Percentiles rank a stretch among this genome's conserved stretches.
Conservation (phyloP, 805 yeast genomes). For the Candida silvatica region DNA sequence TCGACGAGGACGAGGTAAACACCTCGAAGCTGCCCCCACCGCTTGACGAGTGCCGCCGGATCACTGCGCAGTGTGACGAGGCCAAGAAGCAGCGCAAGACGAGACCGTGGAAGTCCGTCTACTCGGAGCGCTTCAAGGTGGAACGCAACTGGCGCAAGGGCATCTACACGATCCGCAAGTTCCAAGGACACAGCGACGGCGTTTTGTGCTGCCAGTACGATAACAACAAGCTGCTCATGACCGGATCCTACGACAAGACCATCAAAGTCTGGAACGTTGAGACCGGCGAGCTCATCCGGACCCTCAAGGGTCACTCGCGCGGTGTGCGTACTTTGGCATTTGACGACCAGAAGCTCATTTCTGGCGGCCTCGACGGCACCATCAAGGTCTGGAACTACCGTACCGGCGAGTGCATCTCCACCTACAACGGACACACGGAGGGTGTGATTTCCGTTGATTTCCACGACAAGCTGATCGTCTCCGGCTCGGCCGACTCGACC, state of each 20-base stretch:
- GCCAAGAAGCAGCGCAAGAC: conserved; percentile 29
- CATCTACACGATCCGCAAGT: conserved; percentile 49
- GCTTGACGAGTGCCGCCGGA: conserved; percentile 10
- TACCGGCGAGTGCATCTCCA: conserved; percentile 89
- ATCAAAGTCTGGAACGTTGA: conserved; percentile 90
- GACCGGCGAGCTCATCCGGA: conserved; percentile 63
- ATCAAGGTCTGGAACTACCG: conserved; percentile 94
- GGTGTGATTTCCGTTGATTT: conserved; percentile 83
- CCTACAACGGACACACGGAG: conserved; percentile 88
- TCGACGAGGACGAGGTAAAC: conserved; percentile 12
- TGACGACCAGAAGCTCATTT: conserved; percentile 81
- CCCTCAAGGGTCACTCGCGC: conserved; percentile 81
- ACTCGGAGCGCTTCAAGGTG: conserved; percentile 81
- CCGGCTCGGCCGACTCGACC: conserved; percentile 89
- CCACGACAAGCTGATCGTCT: conserved; percentile 69
- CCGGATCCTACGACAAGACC: conserved; percentile 89
- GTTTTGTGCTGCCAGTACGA: conserved; percentile 83
- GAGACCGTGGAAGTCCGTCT: conserved; percentile 94
- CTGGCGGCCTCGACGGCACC: conserved; percentile 87
- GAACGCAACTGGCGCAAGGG: conserved; percentile 96
- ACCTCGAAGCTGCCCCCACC: conserved; percentile 18
- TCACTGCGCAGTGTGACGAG: conserved; percentile 5
- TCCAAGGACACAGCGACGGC: conserved; percentile 81
- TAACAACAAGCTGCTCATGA: conserved; percentile 64
- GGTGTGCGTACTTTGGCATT: conserved; percentile 82